Evolutionary conservation across 1,284 basidiomycete genomes (phyloP).

Genomic region (Fomitopsis schrenkii): DNA sequence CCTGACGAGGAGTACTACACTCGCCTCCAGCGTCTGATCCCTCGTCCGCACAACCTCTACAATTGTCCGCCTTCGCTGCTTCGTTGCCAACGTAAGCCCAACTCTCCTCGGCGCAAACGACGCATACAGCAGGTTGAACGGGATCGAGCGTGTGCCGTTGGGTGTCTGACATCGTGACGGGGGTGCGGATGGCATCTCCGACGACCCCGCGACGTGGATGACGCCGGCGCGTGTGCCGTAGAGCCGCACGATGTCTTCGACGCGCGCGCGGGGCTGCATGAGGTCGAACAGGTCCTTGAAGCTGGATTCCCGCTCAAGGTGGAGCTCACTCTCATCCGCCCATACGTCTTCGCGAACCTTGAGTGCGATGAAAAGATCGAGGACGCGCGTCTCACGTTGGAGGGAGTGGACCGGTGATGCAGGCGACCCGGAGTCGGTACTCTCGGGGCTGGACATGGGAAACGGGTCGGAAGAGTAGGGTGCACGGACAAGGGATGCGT

Average conservation of each 20-base stretch:
- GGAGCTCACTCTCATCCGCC: slow-evolving; percentile 65
- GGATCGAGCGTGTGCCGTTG: slow-evolving; percentile 32
- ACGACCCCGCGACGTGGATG: slow-evolving; percentile 23
- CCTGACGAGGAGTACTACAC: slow-evolving; percentile 49
- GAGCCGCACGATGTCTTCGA: slow-evolving; percentile 65
- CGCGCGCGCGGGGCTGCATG: slow-evolving; percentile 61
- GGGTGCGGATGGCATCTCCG: slow-evolving; percentile 8
- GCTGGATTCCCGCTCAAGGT: slow-evolving; percentile 66
- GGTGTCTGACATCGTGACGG: slow-evolving; percentile 6
- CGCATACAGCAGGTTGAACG: slow-evolving; percentile 50
- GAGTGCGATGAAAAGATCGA: slow-evolving; percentile 73
- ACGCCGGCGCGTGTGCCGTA: slow-evolving; percentile 57
- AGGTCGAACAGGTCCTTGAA: slow-evolving; percentile 76
- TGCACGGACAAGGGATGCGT: slow-evolving; percentile 52
- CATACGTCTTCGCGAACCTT: slow-evolving; percentile 75
- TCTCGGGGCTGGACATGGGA: slow-evolving; percentile 36
- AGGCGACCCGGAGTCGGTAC: slow-evolving; percentile 17
- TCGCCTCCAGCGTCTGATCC: slow-evolving; percentile 56
- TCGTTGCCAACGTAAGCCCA: slow-evolving; percentile 44
- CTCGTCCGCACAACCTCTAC: slow-evolving; percentile 48
- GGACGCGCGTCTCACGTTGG: slow-evolving; percentile 67
- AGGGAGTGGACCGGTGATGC: slow-evolving; percentile 29
- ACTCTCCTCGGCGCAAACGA: slow-evolving; percentile 56
- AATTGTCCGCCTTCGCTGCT: slow-evolving; percentile 48
- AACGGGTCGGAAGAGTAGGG: slow-evolving; percentile 77